Evolutionary conservation across 2,329 filamentous ascomycete species (phyloP), one percentile per base, ranked within the genome.

Genomic region (Chaetomium sp.): DNA sequence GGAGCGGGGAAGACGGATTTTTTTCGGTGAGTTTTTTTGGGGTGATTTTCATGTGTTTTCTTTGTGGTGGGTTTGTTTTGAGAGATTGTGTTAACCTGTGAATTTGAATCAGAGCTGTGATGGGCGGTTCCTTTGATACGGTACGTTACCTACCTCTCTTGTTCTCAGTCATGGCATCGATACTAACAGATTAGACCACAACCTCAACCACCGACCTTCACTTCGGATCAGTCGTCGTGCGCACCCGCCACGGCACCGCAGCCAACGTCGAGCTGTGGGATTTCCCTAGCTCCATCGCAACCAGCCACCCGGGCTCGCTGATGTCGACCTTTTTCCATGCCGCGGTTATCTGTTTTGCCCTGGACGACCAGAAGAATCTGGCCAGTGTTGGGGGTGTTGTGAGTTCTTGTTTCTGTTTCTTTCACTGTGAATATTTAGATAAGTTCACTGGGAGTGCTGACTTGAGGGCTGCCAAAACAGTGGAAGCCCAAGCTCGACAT

Each of bases 281-380:
- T 49, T 60, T 68, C 37, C 64, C 65, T 0, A 60, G 63, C 12
- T 55, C 56, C 7, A 37, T 60, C 3, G 55, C 57, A 8, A 46
- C 37, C 12, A 46, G 52, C 27, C 51, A 48, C 6, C 42, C 53
- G 7, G 43, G 52, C 14, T 49, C 59, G 1, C 61, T 67, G 10
- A 34, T 55, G 1, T 52, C 59, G 12, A 60, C 55, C 14, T 62
- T 62, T n/a, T 69, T 66, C 46, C 68, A 74, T 33, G 71, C 67
- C 2, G 66, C 70, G 4, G 66, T 74, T 51, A 66, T 74, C 43
- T 74, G 72, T 61, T 72, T 70, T 52, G 65, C 63, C 48, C 57
- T 74, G 44, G 67, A 68, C 44, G 64, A 65, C 51, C 46, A 62
- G 38, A 53, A 52, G n/a, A 67, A 65, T 37, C 65, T 72, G 34